Base-by-base conservation (phyloP, 2,329 filamentous ascomycete species). In the Fusarium longipes region DNA sequence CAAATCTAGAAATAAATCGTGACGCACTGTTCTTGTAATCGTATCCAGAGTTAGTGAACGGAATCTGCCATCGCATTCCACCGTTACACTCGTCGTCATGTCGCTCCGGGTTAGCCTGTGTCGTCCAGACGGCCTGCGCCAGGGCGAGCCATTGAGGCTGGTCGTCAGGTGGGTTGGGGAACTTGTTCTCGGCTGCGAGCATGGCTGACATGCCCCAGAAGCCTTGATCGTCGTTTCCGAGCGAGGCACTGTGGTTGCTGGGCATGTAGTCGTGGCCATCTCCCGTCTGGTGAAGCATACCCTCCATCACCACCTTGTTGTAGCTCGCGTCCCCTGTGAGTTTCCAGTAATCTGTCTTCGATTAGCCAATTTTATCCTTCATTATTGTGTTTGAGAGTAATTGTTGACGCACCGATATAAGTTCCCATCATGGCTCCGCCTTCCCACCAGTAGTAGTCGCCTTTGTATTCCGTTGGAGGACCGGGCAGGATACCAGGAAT, bases 41-140 rank as follows among this genome's bases (percentile, higher is more conserved):
- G 76, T 92, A 96, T 24, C 92, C 92, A 29, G 82, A 84, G 74
- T 94, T 93, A 68, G 90, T 89, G 2, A 86, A 81, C 57, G 89
- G 92, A 61, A 95, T 91, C 80, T 96, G 92, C 91, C 91, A 93
- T 71, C 91, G 83, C 70, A 94, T 74, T 11, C 91, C 92, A 67
- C 91, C 91, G 22, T 83, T 82, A 71, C 92, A 94, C 3, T 82
- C 82, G 1, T 82, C 76, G 8, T 83, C 85, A 73, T 93, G 89
- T 80, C 92, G 91, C 40, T 89, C 53, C 84, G 14, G 83, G 79
- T 43, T 78, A 70, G 85, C 87, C 59, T 85, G 82, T 2, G 87
- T 87, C 67, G 91, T 88, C 73, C 86, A 94, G 6, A 92, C 89
- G 40, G 87, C 89, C 75, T 92, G 87, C 0, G 88, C 90, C 6